A percentile compares a stretch with the other conserved stretches of the same genome.
Evolutionary conservation across 176 grass and related monocot genomes (phyloP).

Genomic region (Dendrocalamus sinicus): DNA sequence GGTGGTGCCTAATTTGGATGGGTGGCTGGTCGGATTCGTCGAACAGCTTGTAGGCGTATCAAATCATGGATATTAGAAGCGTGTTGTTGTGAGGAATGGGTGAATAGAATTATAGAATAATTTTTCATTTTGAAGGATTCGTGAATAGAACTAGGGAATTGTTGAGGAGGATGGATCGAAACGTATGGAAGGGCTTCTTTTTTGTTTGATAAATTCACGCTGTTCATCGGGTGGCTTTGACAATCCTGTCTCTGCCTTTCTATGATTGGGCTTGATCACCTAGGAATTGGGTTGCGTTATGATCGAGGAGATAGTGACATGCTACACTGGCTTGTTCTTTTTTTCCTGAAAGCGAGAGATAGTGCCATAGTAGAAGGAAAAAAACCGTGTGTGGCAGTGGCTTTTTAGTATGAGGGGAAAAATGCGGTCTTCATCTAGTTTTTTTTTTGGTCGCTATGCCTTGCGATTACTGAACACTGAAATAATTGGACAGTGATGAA

Average conservation of each 20-base stretch:
- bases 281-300: constrained; percentile 3
- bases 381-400: background rate
- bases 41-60: background rate
- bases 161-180: background rate
- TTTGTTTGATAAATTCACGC: background rate
- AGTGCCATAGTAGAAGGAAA: background rate
- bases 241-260: background rate
- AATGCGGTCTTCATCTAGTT: background rate
- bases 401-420: background rate
- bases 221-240: background rate
- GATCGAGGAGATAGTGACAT: constrained; percentile 11
- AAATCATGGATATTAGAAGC: background rate
- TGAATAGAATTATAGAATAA: background rate
- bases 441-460: background rate
- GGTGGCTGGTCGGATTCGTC: constrained; percentile 10
- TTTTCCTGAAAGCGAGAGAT: background rate
- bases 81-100: background rate
- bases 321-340: background rate
- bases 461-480: background rate
- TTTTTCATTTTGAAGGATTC: background rate
- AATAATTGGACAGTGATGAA: background rate
- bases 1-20: constrained; percentile 28
- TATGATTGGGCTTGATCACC: background rate
- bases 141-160: background rate
- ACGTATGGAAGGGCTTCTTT: background rate